phyloP scores from a whole-genome alignment of 2,329 filamentous ascomycete species.

The Aurifilum marmelostoma region DNA sequence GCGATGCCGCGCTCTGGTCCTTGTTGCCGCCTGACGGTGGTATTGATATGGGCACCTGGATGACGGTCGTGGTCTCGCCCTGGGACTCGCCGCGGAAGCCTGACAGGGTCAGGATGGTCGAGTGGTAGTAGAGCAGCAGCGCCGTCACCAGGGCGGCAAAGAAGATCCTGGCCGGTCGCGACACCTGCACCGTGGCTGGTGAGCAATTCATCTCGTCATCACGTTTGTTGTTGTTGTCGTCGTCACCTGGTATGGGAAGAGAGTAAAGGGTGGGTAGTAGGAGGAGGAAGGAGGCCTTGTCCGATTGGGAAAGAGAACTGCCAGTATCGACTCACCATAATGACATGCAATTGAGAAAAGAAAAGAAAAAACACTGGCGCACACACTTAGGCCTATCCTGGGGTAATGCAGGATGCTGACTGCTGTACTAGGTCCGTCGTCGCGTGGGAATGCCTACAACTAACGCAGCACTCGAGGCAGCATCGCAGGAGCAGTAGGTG shows the following conservation, averaged over 20 bases:
- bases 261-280: too few species aligned
- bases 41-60: constrained; percentile 15
- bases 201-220: constrained; percentile 6
- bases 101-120: constrained; percentile 16
- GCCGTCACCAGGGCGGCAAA: constrained; percentile 26
- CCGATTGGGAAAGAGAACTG: background rate
- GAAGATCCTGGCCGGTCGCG: constrained; percentile 22
- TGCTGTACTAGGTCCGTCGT: background rate
- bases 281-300: background rate
- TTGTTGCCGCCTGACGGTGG: background rate
- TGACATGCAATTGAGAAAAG: background rate
- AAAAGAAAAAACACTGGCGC: background rate
- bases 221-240: background rate
- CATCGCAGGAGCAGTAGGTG: background rate
- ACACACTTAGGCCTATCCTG: background rate
- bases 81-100: background rate
- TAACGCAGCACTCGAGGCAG: background rate
- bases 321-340: constrained; percentile 1
- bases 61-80: constrained; percentile 3
- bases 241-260: too few species aligned
- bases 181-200: constrained; percentile 15
- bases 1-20: background rate
- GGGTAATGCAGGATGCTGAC: background rate
- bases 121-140: constrained; percentile 26
- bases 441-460: background rate